A percentile compares a stretch with the other conserved stretches of the same genome.
Evolutionary conservation across 148 eudicot species (phyloP).

Genomic region (Arctostaphylos glauca): DNA sequence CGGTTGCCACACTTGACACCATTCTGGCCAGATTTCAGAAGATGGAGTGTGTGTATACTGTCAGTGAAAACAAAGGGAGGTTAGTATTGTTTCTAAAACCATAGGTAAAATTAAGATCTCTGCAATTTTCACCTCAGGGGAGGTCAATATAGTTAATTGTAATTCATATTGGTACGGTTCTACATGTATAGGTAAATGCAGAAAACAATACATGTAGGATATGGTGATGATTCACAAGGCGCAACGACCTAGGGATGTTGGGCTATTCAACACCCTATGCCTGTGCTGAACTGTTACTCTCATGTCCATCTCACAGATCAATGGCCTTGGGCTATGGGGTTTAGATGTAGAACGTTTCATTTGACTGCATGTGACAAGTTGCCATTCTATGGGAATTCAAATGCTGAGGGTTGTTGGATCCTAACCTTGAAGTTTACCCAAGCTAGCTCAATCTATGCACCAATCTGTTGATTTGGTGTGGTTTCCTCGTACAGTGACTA

Average conservation of each 20-base stretch:
- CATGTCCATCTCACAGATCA: background rate
- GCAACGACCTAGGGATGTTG: background rate
- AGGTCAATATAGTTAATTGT: background rate
- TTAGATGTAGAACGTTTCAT: background rate
- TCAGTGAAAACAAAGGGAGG: background rate
- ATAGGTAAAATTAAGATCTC: background rate
- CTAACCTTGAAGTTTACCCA: background rate
- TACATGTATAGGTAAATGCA: no score
- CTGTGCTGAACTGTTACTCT: background rate
- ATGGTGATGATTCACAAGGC: no score
- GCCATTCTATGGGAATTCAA: background rate
- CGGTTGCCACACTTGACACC: background rate
- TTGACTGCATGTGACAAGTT: background rate
- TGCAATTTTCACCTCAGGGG: background rate
- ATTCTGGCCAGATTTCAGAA: background rate
- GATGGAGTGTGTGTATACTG: background rate
- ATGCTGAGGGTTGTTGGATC: background rate
- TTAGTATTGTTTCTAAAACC: background rate
- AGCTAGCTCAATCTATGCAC: background rate
- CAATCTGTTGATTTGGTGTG: background rate
- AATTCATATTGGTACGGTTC: background rate
- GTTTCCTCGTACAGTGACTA: background rate
- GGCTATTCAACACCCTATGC: background rate
- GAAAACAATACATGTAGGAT: no score
- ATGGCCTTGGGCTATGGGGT: background rate